A percentile compares a stretch with the other conserved stretches of the same genome.
Evolutionary conservation across 2,329 filamentous ascomycete species (phyloP).

Genomic region (Penicillium italicum): DNA sequence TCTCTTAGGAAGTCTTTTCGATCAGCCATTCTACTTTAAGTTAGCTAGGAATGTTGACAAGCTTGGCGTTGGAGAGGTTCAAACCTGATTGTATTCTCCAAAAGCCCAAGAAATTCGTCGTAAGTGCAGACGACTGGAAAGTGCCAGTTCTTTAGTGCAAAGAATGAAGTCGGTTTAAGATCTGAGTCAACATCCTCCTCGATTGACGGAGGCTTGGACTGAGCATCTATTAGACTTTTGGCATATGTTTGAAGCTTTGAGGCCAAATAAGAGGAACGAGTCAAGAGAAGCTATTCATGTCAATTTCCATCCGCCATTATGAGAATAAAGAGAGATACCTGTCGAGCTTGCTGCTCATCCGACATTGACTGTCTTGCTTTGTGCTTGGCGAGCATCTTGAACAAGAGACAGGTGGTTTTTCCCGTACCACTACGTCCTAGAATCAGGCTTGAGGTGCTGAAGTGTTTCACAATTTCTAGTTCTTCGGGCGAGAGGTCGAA

Average conservation of each 20-base stretch:
- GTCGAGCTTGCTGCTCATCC: slow-evolving; percentile 11
- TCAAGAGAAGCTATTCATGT: slow-evolving; percentile 27
- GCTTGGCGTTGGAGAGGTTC: neutral
- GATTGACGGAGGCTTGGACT: neutral
- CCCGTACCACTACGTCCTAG: slow-evolving; percentile 34
- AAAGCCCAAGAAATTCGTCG: slow-evolving; percentile 23
- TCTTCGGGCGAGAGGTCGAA: slow-evolving; percentile 33
- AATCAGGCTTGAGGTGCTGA: slow-evolving; percentile 25
- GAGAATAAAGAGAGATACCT: slow-evolving; percentile 11
- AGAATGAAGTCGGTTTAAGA: slow-evolving; percentile 13
- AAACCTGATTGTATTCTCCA: slow-evolving; percentile 20
- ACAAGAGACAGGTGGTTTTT: slow-evolving; percentile 33
- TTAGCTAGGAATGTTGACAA: neutral
- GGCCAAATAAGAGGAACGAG: slow-evolving; percentile 27
- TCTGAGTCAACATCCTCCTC: neutral
- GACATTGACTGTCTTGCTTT: slow-evolving; percentile 10
- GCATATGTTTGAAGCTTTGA: slow-evolving; percentile 26
- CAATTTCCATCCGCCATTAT: neutral
- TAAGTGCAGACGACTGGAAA: slow-evolving; percentile 34
- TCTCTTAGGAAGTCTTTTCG: slow-evolving; percentile 13
- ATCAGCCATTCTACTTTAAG: slow-evolving; percentile 7
- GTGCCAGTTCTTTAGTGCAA: slow-evolving; percentile 18
- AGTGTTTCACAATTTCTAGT: slow-evolving; percentile 25
- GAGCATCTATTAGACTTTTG: slow-evolving; percentile 24
- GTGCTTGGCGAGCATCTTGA: slow-evolving; percentile 29